Conservation (phyloP, 192 early-diverging fungal genomes). For the Podila minutissima region DNA sequence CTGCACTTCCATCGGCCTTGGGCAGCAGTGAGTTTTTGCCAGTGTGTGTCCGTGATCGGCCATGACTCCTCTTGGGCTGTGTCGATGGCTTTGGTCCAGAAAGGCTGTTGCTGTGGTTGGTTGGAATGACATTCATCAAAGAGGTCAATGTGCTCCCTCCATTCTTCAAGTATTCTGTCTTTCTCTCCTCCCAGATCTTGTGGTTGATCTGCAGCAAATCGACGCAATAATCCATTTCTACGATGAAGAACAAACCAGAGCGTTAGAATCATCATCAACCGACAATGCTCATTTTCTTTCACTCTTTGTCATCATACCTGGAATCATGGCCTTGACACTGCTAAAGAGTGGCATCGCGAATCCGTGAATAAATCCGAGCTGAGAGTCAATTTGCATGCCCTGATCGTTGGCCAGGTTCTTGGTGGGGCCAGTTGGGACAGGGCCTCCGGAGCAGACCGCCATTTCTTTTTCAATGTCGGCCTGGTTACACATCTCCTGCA, state of each 20-base stretch:
- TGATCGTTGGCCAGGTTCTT: slow-evolving; percentile 65
- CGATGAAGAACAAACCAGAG: background rate
- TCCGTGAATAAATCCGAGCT: slow-evolving; percentile 62
- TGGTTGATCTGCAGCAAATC: slow-evolving; percentile 45
- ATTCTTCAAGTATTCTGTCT: slow-evolving; percentile 37
- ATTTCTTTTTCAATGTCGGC: slow-evolving; percentile 79
- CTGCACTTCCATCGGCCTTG: background rate
- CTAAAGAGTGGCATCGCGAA: slow-evolving; percentile 64
- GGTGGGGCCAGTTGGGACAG: slow-evolving; percentile 59
- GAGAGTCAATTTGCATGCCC: slow-evolving; percentile 58
- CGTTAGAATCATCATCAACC: background rate
- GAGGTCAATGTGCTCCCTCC: slow-evolving; percentile 6
- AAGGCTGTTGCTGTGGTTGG: background rate
- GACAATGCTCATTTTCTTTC: background rate
- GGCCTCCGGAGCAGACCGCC: slow-evolving; percentile 47
- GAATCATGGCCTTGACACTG: slow-evolving; percentile 55
- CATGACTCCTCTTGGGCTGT: background rate
- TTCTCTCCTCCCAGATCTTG: slow-evolving; percentile 47
- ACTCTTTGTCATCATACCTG: slow-evolving; percentile 28
- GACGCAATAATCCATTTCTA: slow-evolving; percentile 54
- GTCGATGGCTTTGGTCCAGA: background rate
- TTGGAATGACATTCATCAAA: background rate
- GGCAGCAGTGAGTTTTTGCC: background rate
- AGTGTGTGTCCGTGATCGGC: slow-evolving; percentile 2
- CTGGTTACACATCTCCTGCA: slow-evolving; percentile 76